A percentile compares a stretch with the other conserved stretches of the same genome.
Evolutionary conservation across 225 moss, liverwort and hornwort species (phyloP).

Genomic region (Pleurozium schreberi): DNA sequence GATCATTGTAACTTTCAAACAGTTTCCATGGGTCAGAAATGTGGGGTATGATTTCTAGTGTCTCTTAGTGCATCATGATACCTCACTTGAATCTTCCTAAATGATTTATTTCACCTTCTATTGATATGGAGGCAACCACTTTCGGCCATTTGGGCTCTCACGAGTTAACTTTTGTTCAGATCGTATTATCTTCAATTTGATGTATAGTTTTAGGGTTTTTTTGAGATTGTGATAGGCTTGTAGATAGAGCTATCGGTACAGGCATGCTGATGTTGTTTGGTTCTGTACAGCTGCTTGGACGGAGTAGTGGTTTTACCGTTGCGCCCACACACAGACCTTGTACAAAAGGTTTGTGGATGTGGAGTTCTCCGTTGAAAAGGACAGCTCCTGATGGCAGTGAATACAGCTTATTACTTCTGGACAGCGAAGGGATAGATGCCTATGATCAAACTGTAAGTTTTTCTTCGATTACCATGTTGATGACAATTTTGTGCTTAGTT

Average conservation of each 20-base stretch:
- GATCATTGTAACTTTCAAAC: neutral
- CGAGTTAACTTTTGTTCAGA: neutral
- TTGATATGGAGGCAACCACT: neutral
- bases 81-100: neutral
- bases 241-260: neutral
- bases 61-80: neutral
- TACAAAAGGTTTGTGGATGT: constrained; percentile 93
- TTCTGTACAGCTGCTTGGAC: constrained; percentile 64
- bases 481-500: neutral
- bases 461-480: neutral
- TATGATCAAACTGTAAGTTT: constrained; percentile 79
- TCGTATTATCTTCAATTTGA: neutral
- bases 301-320: constrained; percentile 84
- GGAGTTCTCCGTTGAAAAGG: constrained; percentile 79
- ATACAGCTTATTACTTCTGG: constrained; percentile 72
- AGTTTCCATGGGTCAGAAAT: neutral
- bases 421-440: constrained; percentile 93
- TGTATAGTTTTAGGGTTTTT: neutral
- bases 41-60: neutral
- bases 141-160: neutral
- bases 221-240: neutral
- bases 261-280: neutral
- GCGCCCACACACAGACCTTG: constrained; percentile 84
- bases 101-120: neutral
- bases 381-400: constrained; percentile 89